phyloP scores from a whole-genome alignment of 257 asterid genomes.

The Gentiana dahurica region DNA sequence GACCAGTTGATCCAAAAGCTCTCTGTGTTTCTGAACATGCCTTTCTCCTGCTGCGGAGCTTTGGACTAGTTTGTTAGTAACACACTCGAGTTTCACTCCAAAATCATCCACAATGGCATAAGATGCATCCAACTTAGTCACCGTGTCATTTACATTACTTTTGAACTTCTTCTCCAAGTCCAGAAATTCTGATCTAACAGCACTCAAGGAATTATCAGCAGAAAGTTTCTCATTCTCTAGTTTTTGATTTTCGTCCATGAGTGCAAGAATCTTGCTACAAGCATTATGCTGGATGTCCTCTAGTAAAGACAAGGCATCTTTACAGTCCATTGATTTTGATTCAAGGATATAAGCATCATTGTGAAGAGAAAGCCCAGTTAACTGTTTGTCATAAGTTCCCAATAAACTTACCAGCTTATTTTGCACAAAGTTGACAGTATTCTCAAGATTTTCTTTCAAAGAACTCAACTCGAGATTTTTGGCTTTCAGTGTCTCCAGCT shows the following conservation, averaged over 20 bases:
- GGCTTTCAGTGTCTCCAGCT: constrained; percentile 25
- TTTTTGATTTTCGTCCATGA: constrained; percentile 55
- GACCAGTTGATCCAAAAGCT: constrained; percentile 56
- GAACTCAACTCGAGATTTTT: constrained; percentile 39
- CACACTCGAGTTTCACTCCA: constrained; percentile 56
- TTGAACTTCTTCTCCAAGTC: constrained; percentile 47
- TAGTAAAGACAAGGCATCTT: constrained; percentile 39
- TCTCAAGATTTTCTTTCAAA: constrained; percentile 45
- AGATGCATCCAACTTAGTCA: constrained; percentile 41
- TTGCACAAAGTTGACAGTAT: constrained; percentile 32
- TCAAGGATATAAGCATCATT: constrained; percentile 18
- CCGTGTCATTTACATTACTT: constrained; percentile 37
- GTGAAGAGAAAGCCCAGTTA: constrained; percentile 16
- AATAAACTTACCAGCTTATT: constrained; percentile 41
- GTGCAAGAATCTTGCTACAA: constrained; percentile 28
- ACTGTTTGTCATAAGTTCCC: constrained; percentile 29
- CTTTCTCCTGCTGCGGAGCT: constrained; percentile 56
- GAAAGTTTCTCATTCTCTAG: constrained; percentile 43
- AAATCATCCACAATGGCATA: constrained; percentile 63
- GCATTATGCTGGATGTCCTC: constrained; percentile 54
- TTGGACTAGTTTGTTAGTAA: constrained; percentile 43
- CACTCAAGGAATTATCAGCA: constrained; percentile 41
- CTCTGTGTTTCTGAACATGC: constrained; percentile 29
- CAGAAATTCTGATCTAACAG: constrained; percentile 53
- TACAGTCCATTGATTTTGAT: constrained; percentile 25